Evolutionary conservation across 257 asterid species (phyloP).

Genomic region (Capsicum pubescens): DNA sequence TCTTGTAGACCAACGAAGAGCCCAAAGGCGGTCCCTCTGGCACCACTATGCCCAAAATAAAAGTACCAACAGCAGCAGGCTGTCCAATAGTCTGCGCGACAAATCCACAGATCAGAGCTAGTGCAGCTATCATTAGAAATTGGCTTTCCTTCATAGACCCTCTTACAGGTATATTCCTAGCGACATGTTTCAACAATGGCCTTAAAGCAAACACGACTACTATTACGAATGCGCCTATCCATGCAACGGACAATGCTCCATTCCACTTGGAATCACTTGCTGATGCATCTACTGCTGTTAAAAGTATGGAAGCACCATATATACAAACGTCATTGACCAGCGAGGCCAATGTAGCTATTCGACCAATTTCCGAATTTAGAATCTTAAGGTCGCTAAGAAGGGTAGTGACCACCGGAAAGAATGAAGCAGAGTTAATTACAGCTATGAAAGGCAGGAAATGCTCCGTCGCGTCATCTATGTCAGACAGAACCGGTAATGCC

Average conservation of each 20-base stretch:
- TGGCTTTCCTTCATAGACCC: slow-evolving; percentile 53
- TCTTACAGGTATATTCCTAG: slow-evolving; percentile 46
- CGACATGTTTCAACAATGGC: slow-evolving; percentile 35
- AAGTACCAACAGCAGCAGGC: slow-evolving; percentile 55
- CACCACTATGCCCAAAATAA: slow-evolving; percentile 47
- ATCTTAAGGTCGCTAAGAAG: slow-evolving; percentile 60
- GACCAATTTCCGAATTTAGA: slow-evolving; percentile 65
- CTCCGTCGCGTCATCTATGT: slow-evolving; percentile 25
- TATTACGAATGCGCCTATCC: slow-evolving; percentile 16
- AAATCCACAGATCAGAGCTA: slow-evolving; percentile 46
- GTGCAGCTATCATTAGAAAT: slow-evolving; percentile 38
- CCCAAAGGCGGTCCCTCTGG: slow-evolving; percentile 64
- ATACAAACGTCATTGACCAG: slow-evolving; percentile 49
- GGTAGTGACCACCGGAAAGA: slow-evolving; percentile 63
- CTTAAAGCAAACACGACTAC: slow-evolving; percentile 41
- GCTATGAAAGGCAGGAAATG: slow-evolving; percentile 41
- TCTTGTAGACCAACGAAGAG: slow-evolving; percentile 43
- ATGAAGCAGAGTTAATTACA: slow-evolving; percentile 42
- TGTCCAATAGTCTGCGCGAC: slow-evolving; percentile 53
- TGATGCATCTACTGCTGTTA: slow-evolving; percentile 29
- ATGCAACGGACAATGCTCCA: slow-evolving; percentile 2
- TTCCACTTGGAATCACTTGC: not conserved
- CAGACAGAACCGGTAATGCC: slow-evolving; percentile 19
- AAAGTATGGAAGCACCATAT: slow-evolving; percentile 28
- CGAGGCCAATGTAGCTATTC: slow-evolving; percentile 58